These are phyloP conservation scores for Pichia deserticola DNA, from an alignment of 805 yeast genomes.

Conservation along the genomic window DNA sequence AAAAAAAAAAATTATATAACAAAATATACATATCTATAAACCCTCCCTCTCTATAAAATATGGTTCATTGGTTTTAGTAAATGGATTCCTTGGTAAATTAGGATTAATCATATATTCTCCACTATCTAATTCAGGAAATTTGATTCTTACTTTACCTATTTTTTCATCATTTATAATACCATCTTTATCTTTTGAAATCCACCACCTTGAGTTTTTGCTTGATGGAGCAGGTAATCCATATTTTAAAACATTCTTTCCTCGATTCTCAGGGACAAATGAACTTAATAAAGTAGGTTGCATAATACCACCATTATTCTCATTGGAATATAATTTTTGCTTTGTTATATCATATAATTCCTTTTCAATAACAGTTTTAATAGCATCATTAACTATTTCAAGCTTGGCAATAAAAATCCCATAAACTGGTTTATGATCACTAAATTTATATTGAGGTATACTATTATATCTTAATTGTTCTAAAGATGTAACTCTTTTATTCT, in stretches of 20 bases:
- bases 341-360: constrained; percentile 48
- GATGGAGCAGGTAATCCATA: constrained; percentile 80
- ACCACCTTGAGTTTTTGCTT: constrained; percentile 60
- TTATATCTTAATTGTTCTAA: constrained; percentile 56
- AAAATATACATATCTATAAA: not conserved
- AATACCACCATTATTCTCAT: constrained; percentile 21
- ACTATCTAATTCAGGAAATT: constrained; percentile 37
- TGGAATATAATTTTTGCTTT: constrained; percentile 37
- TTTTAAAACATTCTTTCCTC: constrained; percentile 18
- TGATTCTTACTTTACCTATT: constrained; percentile 52
- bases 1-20: too few relatives aligned
- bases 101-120: constrained; percentile 58
- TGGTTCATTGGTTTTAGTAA: constrained; percentile 42
- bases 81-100: constrained; percentile 64
- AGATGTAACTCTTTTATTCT: constrained; percentile 43
- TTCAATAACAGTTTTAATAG: constrained; percentile 40
- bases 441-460: constrained; percentile 46
- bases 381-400: constrained; percentile 60
- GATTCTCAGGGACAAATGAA: constrained; percentile 9
- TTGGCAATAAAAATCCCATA: constrained; percentile 59
- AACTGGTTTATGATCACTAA: constrained; percentile 91
- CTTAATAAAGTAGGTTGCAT: constrained; percentile 3
- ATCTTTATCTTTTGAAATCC: constrained; percentile 71
- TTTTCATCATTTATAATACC: constrained; percentile 2
- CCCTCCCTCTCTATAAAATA: constrained; percentile 36